phyloP scores from a whole-genome alignment of 129 eudicot species.

The Silybum marianum region DNA sequence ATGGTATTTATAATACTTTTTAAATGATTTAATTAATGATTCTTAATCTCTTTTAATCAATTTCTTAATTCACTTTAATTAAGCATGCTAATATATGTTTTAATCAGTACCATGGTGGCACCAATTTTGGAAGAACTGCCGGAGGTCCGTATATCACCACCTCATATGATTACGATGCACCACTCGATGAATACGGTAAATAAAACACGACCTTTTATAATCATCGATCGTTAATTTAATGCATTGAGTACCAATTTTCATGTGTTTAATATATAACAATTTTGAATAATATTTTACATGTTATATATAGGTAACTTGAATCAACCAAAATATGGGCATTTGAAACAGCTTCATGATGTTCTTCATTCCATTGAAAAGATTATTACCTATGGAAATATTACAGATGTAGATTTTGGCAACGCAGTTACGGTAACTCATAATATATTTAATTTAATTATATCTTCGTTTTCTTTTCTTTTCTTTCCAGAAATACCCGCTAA shows the following conservation, averaged over 20 bases:
- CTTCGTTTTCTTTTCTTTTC: not conserved
- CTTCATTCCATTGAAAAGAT: conserved; percentile 55
- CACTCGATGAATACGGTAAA: conserved; percentile 76
- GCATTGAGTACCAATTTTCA: not conserved
- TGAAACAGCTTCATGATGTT: conserved; percentile 52
- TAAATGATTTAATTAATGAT: not conserved
- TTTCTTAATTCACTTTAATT: not conserved
- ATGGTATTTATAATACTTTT: conserved; percentile 39
- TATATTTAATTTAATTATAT: not conserved
- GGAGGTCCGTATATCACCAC: conserved; percentile 80
- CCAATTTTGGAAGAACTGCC: conserved; percentile 68
- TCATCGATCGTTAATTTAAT: not conserved
- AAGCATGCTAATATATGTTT: not conserved
- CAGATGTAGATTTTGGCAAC: conserved; percentile 38
- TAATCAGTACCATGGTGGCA: conserved; percentile 73
- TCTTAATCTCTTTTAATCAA: not conserved
- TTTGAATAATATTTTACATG: not conserved
- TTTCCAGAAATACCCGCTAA: not conserved
- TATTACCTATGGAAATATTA: conserved; percentile 52
- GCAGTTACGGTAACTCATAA: conserved; percentile 38
- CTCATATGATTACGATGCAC: conserved; percentile 78
- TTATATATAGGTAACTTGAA: conserved; percentile 44
- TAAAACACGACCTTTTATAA: not conserved
- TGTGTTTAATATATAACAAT: not conserved
- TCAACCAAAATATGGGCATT: conserved; percentile 76